Evolutionary conservation across 768 basidiomycete genomes (phyloP).

Genomic region (Porphyrellus cyaneotinctus): DNA sequence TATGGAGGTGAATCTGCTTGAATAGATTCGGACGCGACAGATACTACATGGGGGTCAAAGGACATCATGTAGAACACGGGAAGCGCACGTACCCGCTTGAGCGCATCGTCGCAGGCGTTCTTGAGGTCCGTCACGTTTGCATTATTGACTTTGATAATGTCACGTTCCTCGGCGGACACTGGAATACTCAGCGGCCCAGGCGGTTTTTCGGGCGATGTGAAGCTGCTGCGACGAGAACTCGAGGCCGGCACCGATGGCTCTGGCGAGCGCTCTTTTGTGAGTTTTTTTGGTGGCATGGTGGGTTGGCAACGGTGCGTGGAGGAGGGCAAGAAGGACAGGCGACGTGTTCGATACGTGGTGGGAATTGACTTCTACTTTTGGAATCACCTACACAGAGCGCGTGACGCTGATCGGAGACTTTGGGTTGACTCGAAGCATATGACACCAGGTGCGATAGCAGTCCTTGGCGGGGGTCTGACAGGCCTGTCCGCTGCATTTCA

Average conservation of each 20-base stretch:
- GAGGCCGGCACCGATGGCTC: slow-evolving; percentile 10
- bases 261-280: slow-evolving; percentile 8
- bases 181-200: slow-evolving; percentile 51
- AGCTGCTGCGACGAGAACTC: slow-evolving; percentile 27
- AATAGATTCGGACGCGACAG: slow-evolving; percentile 78
- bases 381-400: not conserved
- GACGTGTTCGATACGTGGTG: slow-evolving; percentile 27
- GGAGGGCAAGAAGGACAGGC: not conserved
- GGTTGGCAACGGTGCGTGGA: not conserved
- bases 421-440: no score
- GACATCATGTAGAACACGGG: not conserved
- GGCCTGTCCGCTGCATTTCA: slow-evolving; percentile 82
- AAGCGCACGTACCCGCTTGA: slow-evolving; percentile 67
- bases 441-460: slow-evolving; percentile 47
- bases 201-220: slow-evolving; percentile 37
- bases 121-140: slow-evolving; percentile 56
- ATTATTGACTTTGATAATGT: slow-evolving; percentile 59
- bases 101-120: slow-evolving; percentile 79
- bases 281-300: slow-evolving; percentile 22
- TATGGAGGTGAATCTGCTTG: slow-evolving; percentile 82
- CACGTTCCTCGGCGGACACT: slow-evolving; percentile 43
- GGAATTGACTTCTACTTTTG: slow-evolving; percentile 10
- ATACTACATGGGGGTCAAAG: slow-evolving; percentile 47
- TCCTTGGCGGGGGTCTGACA: slow-evolving; percentile 78
- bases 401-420: not conserved